Percentiles rank a stretch among this genome's conserved stretches.
Conservation (phyloP, 2,329 filamentous ascomycete genomes). For the Ophiostoma piceae region DNA sequence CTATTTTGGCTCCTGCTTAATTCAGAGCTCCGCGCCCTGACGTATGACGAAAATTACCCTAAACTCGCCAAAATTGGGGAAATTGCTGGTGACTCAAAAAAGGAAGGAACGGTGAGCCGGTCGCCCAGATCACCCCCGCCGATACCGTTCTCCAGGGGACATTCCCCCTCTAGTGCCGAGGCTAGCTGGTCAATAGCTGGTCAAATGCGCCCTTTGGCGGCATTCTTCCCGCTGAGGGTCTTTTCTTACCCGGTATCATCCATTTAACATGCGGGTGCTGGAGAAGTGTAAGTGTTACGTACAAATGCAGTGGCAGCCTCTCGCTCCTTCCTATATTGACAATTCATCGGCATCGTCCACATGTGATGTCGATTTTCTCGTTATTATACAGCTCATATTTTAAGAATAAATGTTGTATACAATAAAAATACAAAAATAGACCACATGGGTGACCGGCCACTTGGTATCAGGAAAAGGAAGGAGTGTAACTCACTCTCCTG, state of each 20-base stretch:
- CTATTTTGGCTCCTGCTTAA: not conserved
- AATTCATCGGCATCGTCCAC: not conserved
- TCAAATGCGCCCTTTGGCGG: not conserved
- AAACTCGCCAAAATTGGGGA: not conserved
- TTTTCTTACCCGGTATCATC: not conserved
- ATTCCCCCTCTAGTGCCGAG: not conserved
- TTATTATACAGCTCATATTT: not conserved
- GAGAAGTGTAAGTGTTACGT: not conserved
- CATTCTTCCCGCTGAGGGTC: not conserved
- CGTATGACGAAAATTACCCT: not conserved
- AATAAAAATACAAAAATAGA: not conserved
- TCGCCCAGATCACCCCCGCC: conserved; percentile 6
- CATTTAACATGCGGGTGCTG: not conserved
- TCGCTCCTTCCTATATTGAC: not conserved
- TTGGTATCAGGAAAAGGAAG: not conserved
- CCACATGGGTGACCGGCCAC: not conserved
- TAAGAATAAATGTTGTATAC: not conserved
- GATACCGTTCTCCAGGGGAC: conserved; percentile 2
- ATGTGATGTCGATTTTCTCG: not conserved
- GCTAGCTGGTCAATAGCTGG: not conserved
- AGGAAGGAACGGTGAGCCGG: conserved; percentile 9
- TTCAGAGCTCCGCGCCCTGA: conserved; percentile 1
- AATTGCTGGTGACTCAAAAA: conserved; percentile 2
- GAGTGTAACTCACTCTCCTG: not conserved
- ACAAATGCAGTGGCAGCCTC: not conserved